phyloP scores from a whole-genome alignment of 345 rosid species.

The Bretschneidera sinensis region DNA sequence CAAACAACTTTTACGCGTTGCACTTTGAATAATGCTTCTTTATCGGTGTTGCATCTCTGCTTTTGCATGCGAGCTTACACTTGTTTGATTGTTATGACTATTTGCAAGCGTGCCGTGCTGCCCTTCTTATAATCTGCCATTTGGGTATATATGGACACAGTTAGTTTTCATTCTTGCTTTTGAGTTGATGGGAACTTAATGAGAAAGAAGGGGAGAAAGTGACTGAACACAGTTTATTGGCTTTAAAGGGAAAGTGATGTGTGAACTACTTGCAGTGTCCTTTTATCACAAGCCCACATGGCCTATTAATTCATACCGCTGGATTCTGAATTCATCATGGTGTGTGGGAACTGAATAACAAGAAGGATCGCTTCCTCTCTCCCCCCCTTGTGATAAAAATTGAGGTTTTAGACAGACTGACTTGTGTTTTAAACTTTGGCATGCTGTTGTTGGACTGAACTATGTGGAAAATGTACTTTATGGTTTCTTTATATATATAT shows the following conservation, averaged over 20 bases:
- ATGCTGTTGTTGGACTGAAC: background rate
- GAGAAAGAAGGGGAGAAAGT: conserved; percentile 1
- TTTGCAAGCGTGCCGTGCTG: too few relatives aligned
- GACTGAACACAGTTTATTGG: conserved; percentile 16
- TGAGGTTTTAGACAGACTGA: background rate
- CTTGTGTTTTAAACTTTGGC: too few relatives aligned
- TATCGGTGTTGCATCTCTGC: background rate
- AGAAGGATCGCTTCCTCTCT: background rate
- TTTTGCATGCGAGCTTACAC: background rate
- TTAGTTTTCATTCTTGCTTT: too few relatives aligned
- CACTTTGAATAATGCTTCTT: too few relatives aligned
- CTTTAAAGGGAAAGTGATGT: conserved; percentile 18
- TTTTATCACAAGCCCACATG: conserved; percentile 9
- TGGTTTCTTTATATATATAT: too few relatives aligned
- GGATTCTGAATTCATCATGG: conserved; percentile 9
- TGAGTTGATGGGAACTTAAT: background rate
- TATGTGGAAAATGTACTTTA: background rate
- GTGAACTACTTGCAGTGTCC: conserved; percentile 17
- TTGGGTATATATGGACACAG: background rate
- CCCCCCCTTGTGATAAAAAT: background rate
- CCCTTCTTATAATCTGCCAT: too few relatives aligned
- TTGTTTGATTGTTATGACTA: too few relatives aligned
- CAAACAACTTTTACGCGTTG: background rate
- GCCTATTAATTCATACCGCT: conserved; percentile 21
- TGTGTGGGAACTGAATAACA: conserved; percentile 7